phyloP scores from a whole-genome alignment of 1,284 basidiomycete species.

The Cystobasidiaceae sp. region DNA sequence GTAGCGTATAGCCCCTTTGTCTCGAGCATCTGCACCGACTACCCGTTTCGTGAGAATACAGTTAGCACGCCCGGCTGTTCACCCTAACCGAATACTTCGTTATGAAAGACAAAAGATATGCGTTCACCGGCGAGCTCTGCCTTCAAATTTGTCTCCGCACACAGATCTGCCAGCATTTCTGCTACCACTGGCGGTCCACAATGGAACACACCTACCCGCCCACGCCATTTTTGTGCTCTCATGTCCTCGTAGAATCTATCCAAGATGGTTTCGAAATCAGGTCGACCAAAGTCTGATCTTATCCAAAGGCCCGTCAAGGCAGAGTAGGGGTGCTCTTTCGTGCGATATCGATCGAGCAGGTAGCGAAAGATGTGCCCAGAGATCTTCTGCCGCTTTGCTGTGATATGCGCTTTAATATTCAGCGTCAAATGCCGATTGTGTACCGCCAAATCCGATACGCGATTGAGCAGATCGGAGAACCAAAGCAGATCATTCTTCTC shows the following conservation, averaged over 20 bases:
- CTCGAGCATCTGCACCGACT: conserved; percentile 3
- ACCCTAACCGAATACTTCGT: conserved; percentile 24
- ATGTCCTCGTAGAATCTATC: conserved; percentile 11
- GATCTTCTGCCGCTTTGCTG: not conserved
- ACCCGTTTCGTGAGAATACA: too few species aligned
- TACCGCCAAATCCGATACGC: not conserved
- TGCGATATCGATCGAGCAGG: conserved; percentile 9
- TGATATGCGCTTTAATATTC: conserved; percentile 19
- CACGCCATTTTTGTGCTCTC: conserved; percentile 9
- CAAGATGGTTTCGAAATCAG: conserved; percentile 13
- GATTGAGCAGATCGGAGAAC: conserved; percentile 21
- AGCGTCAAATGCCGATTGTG: conserved; percentile 1
- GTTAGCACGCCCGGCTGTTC: too few species aligned
- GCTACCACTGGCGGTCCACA: conserved; percentile 20
- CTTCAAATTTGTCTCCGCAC: not conserved
- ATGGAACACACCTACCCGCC: conserved; percentile 12
- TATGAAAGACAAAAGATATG: conserved; percentile 9
- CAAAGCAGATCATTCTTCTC: conserved; percentile 16
- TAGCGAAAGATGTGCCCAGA: conserved; percentile 18
- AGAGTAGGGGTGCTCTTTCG: conserved; percentile 6
- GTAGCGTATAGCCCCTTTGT: conserved; percentile 10
- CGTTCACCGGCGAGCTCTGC: not conserved
- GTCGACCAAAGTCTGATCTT: conserved; percentile 8
- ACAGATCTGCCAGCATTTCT: conserved; percentile 14
- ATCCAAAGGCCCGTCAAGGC: conserved; percentile 10